phyloP scores from a whole-genome alignment of 2,329 filamentous ascomycete genomes.

The Neurospora sp. region DNA sequence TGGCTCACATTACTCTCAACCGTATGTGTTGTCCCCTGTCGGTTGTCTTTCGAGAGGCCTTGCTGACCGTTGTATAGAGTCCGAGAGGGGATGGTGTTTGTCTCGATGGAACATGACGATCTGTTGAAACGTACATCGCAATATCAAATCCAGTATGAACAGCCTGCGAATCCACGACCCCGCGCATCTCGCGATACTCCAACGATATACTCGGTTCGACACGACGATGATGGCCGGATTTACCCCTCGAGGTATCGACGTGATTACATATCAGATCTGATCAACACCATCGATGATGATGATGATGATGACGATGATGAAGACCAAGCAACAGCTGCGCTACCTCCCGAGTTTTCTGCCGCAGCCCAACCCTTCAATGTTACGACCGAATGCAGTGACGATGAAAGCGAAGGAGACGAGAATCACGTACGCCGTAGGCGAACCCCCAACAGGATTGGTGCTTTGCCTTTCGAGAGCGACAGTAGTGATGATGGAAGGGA shows the following conservation, averaged over 20 bases:
- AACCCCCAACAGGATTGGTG: constrained; percentile 42
- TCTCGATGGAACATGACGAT: constrained; percentile 76
- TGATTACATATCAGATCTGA: constrained; percentile 22
- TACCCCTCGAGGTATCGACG: constrained; percentile 34
- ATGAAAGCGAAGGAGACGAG: constrained; percentile 37
- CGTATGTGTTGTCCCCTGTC: constrained; percentile 47
- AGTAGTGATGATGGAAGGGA: constrained; percentile 29
- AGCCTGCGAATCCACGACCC: constrained; percentile 13
- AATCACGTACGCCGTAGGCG: constrained; percentile 21
- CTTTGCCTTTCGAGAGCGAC: constrained; percentile 44
- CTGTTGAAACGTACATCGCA: constrained; percentile 61
- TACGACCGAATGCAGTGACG: constrained; percentile 51
- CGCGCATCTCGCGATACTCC: constrained; percentile 10
- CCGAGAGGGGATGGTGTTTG: constrained; percentile 84
- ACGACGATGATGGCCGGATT: constrained; percentile 42
- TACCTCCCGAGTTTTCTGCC: constrained; percentile 44
- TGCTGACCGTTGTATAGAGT: constrained; percentile 47
- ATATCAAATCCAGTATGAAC: constrained; percentile 62
- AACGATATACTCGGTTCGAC: constrained; percentile 40
- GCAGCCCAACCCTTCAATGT: constrained; percentile 41
- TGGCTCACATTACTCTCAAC: constrained; percentile 69
- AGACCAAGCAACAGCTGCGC: constrained; percentile 40
- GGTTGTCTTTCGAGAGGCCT: not conserved
- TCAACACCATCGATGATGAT: constrained; percentile 27
- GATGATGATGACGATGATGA: constrained; percentile 31